A percentile compares a stretch with the other conserved stretches of the same genome.
phyloP scores from a whole-genome alignment of 208 protist genomes.

The Phytomonas serpens region DNA sequence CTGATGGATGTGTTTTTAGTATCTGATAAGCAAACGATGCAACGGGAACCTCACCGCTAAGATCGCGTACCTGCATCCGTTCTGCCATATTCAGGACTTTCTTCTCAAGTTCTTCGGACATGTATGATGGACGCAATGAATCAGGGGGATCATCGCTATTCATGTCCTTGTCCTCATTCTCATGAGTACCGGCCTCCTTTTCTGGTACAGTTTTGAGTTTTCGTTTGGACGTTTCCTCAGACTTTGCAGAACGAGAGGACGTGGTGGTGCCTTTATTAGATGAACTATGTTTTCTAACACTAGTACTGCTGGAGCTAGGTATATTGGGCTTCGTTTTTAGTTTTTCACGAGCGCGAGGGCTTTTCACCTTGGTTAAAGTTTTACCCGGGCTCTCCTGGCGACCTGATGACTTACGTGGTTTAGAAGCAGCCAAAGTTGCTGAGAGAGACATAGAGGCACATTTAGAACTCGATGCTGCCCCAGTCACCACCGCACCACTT shows the following conservation, averaged over 20 bases:
- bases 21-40: conserved; percentile 79
- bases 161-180: not conserved
- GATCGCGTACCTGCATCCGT: conserved; percentile 73
- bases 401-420: not conserved
- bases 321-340: not conserved
- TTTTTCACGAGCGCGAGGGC: not conserved
- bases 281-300: not conserved
- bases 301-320: not conserved
- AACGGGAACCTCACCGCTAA: conserved; percentile 73
- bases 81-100: conserved; percentile 58
- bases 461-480: not conserved
- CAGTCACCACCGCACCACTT: not conserved
- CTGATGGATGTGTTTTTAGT: conserved; percentile 69
- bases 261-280: not conserved
- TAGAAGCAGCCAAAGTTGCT: not conserved
- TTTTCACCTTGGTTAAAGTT: not conserved
- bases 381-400: not conserved
- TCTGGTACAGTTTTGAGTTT: not conserved
- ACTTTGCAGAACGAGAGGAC: not conserved
- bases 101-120: conserved; percentile 54
- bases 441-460: not conserved
- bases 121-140: conserved; percentile 33
- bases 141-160: not conserved
- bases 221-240: not conserved
- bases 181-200: not conserved